These are phyloP conservation scores for Thalassiosira mediterranea DNA, from an alignment of 352 stramenopile species.

Conservation along the genomic window DNA sequence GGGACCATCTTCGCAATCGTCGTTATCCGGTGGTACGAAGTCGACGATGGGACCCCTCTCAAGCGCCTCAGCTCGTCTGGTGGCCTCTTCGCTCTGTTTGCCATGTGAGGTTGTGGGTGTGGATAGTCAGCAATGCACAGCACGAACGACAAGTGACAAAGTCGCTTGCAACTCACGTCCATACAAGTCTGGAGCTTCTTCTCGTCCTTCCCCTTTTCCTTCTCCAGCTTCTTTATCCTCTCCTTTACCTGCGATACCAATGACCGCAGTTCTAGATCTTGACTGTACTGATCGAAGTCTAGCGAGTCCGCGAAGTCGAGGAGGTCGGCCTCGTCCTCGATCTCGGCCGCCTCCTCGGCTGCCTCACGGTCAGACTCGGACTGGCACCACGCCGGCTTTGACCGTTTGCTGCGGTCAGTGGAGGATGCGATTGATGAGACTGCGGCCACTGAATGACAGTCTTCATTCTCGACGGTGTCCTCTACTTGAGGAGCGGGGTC, in stretches of 20 bases:
- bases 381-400: constrained; percentile 90
- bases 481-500: too few species aligned
- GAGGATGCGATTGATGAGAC: constrained; percentile 9
- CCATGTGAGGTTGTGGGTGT: neutral
- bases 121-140: neutral
- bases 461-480: constrained; percentile 2
- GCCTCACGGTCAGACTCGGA: constrained; percentile 87
- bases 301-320: constrained; percentile 92
- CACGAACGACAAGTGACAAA: too few species aligned
- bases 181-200: constrained; percentile 69
- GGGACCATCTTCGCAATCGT: constrained; percentile 36
- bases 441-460: neutral
- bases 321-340: constrained; percentile 89
- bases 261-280: constrained; percentile 85
- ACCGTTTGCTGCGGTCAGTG: constrained; percentile 44
- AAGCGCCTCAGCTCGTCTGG: constrained; percentile 33
- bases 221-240: constrained; percentile 89
- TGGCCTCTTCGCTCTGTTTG: constrained; percentile 49
- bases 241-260: constrained; percentile 87
- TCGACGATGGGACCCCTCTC: constrained; percentile 43
- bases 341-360: constrained; percentile 71
- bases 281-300: constrained; percentile 93
- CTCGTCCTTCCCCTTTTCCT: constrained; percentile 87
- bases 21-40: constrained; percentile 30
- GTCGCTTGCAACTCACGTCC: constrained; percentile 79